Evolutionary conservation across 2,329 filamentous ascomycete species (phyloP), one percentile per base, ranked within the genome.

Genomic region (Microcera coccophila): DNA sequence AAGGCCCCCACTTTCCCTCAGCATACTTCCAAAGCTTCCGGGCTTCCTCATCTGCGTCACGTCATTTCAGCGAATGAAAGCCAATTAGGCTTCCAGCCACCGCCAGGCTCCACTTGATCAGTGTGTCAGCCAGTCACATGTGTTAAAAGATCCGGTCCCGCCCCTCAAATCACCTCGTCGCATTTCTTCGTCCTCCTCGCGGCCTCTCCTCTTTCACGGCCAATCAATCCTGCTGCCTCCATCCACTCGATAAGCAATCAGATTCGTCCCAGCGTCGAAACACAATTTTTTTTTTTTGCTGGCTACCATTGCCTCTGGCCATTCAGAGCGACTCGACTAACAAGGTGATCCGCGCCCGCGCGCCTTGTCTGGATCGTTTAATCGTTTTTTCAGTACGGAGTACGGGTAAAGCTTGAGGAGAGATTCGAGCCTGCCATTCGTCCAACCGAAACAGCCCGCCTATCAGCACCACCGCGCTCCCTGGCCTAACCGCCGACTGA

Each of bases 141-240:
- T 60, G 62, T 65, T 66, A 63, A 68, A 69, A 65, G 63, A 64
- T 60, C 61, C 62, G 61, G 63, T 64, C 64, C 64, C 62, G 62
- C 60, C 69, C 68, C 68, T 74, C 73, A 74, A 75, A 74, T 75
- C 72, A 75, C 62, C 65, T 71, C 64, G 64, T 68, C 63, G 64
- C 63, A 71, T 69, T 67, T 62, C 55, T 56, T 70, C 68, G 64
- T 67, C 65, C 62, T 64, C 61, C 62, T 57, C 54, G 44, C 53
- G 49, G 52, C 54, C 57, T 67, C 63, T 62, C 61, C 63, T 66
- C 53, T 41, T 62, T 59, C 65, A 71, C 66, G 67, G 68, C 72
- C 73, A 75, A 75, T 75, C 72, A 57, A 58, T 57, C 57, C 58
- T 61, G 52, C 57, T 59, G 54, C 52, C 59, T 62, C 61, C 53